Base-by-base conservation (phyloP, 2,329 filamentous ascomycete genomes). In the Trematosphaeria pertusa region DNA sequence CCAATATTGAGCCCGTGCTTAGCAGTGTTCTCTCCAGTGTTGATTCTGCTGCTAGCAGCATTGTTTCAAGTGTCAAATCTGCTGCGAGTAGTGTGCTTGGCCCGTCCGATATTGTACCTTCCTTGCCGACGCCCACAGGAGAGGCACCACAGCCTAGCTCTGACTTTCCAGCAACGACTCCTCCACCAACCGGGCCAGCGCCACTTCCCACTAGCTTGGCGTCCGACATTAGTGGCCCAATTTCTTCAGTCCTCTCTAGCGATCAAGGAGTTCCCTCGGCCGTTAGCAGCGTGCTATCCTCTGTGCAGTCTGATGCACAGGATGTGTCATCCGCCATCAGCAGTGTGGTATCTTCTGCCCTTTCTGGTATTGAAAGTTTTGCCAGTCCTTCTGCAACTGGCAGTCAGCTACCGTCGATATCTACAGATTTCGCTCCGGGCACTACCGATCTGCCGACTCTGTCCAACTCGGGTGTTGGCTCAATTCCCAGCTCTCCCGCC, bases 321-420 rank as follows among this genome's bases (percentile, higher is more conserved):
- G 42, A 26, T 19, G 36, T 45, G 22, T 37, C 37, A 18, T 46
- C 40, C n/a, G 39, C 18, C 31, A 40, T 39, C 32, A 43, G 33
- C 41, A 40, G 36, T 21, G 42, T 12, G 18, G 24, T 43, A 28
- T 43, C 37, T 30, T 48, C 43, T 11, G 33, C 17, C 9, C 9
- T 41, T 12, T 28, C 34, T 10, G 22, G 30, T 18, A 34, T 46
- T 37, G 35, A 15, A 15, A 31, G 19, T 37, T 35, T 20, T 34
- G 15, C 30, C 14, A 21, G 20, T 28, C 8, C 9, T 11, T n/a
- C 30, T 28, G 11, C 12, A 21, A 28, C 21, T 26, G 22, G 32
- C 20, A 20, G 14, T 8, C 8, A 37, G 11, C 8, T 44, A 7
- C 18, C 33, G 6, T 14, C 33, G 7, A 12, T 37, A 12, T n/a